Base-by-base conservation (phyloP, 345 rosid species). In the Citrus mangshanensis region DNA sequence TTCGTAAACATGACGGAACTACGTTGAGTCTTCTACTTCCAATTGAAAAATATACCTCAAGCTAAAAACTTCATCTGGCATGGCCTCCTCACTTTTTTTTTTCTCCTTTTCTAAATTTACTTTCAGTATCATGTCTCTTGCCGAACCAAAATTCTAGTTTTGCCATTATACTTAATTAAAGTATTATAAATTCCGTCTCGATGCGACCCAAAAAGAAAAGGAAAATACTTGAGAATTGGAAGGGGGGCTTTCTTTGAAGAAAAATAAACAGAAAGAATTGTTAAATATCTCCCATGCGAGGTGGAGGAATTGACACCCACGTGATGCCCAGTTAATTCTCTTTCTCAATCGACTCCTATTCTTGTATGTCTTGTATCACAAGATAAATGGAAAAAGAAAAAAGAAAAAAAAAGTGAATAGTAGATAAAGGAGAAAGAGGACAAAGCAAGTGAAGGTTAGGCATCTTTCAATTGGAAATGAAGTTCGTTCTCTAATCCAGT, bases 401-500 rank as follows among this genome's bases (percentile, higher is more conserved):
- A 40, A 9, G 0, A 3, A 30, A 9, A 18, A 16, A 49, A 32
- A 10, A 3, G 16, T 22, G n/a, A 9, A 72, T 30, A 22, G 4
- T 13, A 38, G 68, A 12, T 24, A 66, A 27, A 55, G 24, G 69
- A 64, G 16, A 68, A 71, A 51, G n/a, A 18, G n/a, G 68, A 40
- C 58, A 61, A 62, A 74, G 22, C 6, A 25, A 67, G 76, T 74
- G 81, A 81, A 70, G 74, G 51, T 46, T 46, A 46, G 51, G 72
- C 74, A 82, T 54, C 67, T 73, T 28, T 7, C 46, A 66, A 64
- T 18, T 16, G 68, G 32, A 30, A 30, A 30, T 63, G 38, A 16
- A 77, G 81, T 73, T 34, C 68, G 79, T 35, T 72, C 4, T 9
- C 2, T 8, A 73, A 68, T 67, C 58, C 83, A 79, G 80, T 72